Conservation (phyloP, 1,284 basidiomycete species). For the Trametes polyzona region DNA sequence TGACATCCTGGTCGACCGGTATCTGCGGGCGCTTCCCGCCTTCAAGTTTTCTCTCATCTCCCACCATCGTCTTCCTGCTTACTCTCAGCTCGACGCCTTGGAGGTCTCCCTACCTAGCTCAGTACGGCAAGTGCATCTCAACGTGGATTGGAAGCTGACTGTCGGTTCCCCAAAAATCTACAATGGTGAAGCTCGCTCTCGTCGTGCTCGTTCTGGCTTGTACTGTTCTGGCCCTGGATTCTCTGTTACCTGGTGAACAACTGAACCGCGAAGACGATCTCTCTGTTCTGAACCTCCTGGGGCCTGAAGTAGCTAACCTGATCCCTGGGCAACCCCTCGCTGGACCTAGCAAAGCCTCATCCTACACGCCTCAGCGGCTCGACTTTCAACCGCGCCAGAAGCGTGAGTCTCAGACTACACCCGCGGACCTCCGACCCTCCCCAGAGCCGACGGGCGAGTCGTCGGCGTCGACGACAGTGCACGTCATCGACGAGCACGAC, state of each 20-base stretch:
- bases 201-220: neutral
- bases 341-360: constrained; percentile 7
- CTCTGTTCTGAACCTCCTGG: neutral
- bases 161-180: neutral
- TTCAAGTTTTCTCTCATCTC: neutral
- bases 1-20: too few relatives aligned
- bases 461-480: constrained; percentile 45
- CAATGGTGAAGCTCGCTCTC: neutral
- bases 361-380: neutral
- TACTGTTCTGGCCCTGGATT: too few relatives aligned
- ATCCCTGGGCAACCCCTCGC: neutral
- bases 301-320: neutral
- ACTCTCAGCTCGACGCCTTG: neutral
- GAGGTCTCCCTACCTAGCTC: neutral
- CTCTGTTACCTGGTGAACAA: neutral
- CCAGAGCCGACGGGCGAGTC: constrained; percentile 49
- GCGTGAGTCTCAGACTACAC: constrained; percentile 10
- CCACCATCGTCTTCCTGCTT: neutral
- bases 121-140: too few relatives aligned
- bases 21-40: neutral
- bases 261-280: neutral
- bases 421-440: constrained; percentile 43
- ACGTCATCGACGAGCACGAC: constrained; percentile 37
- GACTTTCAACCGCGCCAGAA: constrained; percentile 1
- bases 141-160: too few relatives aligned